Conservation (phyloP, 1,139 yeast species). For the Yamadazyma friedrichii region DNA sequence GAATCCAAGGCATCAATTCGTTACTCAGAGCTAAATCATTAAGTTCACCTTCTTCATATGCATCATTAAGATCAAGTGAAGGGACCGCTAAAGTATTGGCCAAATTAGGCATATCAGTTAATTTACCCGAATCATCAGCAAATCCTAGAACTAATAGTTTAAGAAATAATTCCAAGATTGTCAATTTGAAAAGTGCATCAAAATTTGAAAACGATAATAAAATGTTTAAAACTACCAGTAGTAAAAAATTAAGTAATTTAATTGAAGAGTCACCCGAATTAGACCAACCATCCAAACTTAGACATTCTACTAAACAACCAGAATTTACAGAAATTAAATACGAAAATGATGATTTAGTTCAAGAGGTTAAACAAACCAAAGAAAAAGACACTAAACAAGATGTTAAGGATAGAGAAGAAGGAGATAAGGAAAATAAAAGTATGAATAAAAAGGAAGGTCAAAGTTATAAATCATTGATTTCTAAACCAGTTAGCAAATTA, state of each 20-base stretch:
- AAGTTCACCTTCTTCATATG: constrained; percentile 28
- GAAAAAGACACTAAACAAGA: not conserved
- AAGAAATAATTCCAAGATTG: not conserved
- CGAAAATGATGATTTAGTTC: not conserved
- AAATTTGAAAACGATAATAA: constrained; percentile 12
- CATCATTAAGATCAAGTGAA: constrained; percentile 23
- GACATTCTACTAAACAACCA: no score
- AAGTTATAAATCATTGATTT: constrained; percentile 5
- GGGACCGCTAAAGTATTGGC: constrained; percentile 41
- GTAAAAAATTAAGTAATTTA: constrained; percentile 40
- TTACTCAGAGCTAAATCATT: constrained; percentile 40
- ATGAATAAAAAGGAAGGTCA: not conserved
- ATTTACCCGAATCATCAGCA: not conserved
- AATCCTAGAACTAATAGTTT: not conserved
- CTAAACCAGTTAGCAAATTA: constrained; percentile 6
- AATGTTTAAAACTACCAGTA: constrained; percentile 41
- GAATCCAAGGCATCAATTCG: constrained; percentile 24
- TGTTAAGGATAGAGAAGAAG: not conserved
- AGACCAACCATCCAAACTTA: not conserved
- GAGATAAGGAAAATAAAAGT: not conserved
- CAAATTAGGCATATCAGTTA: constrained; percentile 43
- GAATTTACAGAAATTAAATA: not conserved
- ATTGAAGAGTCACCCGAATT: constrained; percentile 23
- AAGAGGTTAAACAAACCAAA: not conserved
- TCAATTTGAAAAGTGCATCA: constrained; percentile 15